These are phyloP conservation scores for Thamnidium elegans DNA, from an alignment of 192 early-diverging fungal genomes.

Conservation along the genomic window DNA sequence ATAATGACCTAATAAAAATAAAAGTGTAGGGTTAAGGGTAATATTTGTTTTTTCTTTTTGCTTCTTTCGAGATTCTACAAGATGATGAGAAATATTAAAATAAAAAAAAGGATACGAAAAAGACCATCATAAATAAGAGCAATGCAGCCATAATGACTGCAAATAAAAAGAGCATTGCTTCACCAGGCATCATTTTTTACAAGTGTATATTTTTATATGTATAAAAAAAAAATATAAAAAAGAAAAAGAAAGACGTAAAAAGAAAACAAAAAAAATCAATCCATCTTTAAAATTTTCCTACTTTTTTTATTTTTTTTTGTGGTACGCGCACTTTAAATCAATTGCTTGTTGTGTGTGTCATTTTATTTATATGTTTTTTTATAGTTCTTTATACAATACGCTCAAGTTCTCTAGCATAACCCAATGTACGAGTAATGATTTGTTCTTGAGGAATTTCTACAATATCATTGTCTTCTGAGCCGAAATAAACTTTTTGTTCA, in stretches of 20 bases:
- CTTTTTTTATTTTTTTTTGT: not conserved
- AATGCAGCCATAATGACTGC: constrained; percentile 88
- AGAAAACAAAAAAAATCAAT: not conserved
- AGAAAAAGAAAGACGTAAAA: not conserved
- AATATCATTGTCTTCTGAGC: constrained; percentile 55
- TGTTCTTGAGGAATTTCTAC: constrained; percentile 76
- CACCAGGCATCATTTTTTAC: constrained; percentile 48
- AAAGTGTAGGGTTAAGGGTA: constrained; percentile 1
- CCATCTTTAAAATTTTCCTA: too few relatives aligned
- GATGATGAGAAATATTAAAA: not conserved
- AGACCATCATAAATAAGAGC: constrained; percentile 93
- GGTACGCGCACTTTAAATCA: not conserved
- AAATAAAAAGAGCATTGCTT: constrained; percentile 84
- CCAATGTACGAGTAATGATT: constrained; percentile 81
- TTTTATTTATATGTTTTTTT: constrained; percentile 9
- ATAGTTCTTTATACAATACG: constrained; percentile 76
- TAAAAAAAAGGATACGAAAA: constrained; percentile 70
- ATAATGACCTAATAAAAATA: constrained; percentile 42
- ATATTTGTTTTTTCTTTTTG: constrained; percentile 4
- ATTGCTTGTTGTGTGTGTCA: not conserved
- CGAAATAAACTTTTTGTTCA: constrained; percentile 82
- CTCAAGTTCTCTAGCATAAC: constrained; percentile 93
- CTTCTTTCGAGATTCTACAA: not conserved
- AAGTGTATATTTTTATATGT: too few relatives aligned
- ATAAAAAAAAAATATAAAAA: not conserved